A percentile compares a stretch with the other conserved stretches of the same genome.
phyloP scores from a whole-genome alignment of 2,329 filamentous ascomycete species.

The Fusarium sp. region DNA sequence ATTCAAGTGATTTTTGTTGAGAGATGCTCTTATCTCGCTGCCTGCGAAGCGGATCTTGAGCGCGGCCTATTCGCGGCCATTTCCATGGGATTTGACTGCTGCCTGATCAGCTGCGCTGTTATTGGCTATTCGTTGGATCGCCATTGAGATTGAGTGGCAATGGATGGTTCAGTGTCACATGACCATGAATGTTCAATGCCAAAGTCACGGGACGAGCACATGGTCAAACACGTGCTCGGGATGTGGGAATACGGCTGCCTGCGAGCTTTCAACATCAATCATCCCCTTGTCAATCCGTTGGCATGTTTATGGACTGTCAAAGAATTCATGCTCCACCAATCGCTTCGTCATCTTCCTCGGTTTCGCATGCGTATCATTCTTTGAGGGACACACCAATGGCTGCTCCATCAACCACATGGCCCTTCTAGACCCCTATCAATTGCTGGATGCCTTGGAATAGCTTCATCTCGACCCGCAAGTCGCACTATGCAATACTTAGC shows the following conservation, averaged over 20 bases:
- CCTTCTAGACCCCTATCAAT: not conserved
- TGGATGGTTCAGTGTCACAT: slow-evolving; percentile 1
- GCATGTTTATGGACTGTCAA: not conserved
- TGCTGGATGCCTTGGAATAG: not conserved
- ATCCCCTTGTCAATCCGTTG: not conserved
- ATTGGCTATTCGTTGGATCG: slow-evolving; percentile 23
- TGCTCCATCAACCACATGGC: not conserved
- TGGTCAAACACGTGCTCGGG: not conserved
- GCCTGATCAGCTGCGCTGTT: slow-evolving; percentile 30
- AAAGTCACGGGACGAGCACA: not conserved
- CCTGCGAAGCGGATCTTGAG: slow-evolving; percentile 44
- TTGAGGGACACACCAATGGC: not conserved
- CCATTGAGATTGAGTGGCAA: not conserved
- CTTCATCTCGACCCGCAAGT: not conserved
- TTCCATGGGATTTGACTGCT: slow-evolving; percentile 39
- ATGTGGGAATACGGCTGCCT: slow-evolving; percentile 23
- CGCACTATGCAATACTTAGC: not conserved
- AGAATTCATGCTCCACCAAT: not conserved
- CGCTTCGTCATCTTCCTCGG: not conserved
- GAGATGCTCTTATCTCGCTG: slow-evolving; percentile 41
- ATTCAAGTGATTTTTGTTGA: slow-evolving; percentile 38
- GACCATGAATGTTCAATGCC: not conserved
- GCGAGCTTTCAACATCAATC: not conserved
- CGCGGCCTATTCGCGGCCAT: slow-evolving; percentile 42
- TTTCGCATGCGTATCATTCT: not conserved